Evolutionary conservation across 441 rosid species (phyloP).

Genomic region (Raphanus hybrid): DNA sequence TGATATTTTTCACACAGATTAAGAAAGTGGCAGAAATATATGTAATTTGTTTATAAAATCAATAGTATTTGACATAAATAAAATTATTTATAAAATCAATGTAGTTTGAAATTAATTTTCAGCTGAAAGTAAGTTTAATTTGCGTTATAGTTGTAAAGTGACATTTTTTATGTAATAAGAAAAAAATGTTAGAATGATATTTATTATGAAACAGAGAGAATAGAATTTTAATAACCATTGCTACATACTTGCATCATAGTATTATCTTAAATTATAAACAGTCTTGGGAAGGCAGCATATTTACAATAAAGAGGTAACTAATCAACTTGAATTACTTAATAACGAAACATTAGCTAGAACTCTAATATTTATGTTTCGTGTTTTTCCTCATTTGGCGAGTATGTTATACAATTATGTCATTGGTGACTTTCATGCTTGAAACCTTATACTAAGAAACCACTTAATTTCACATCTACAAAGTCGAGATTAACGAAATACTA

Average conservation of each 20-base stretch:
- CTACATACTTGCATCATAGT: neutral
- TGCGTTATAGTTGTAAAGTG: too few species aligned
- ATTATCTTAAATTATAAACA: neutral
- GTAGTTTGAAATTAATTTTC: too few species aligned
- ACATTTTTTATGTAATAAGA: too few species aligned
- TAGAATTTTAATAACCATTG: neutral
- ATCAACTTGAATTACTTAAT: conserved; percentile 25
- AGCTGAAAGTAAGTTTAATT: too few species aligned
- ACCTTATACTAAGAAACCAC: conserved; percentile 27
- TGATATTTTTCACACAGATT: too few species aligned
- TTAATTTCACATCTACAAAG: neutral
- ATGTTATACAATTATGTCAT: conserved; percentile 2
- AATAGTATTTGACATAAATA: too few species aligned
- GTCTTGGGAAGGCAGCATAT: conserved; percentile 14
- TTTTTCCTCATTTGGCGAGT: conserved; percentile 15
- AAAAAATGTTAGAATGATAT: too few species aligned
- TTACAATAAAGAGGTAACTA: conserved; percentile 28
- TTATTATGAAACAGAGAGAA: too few species aligned
- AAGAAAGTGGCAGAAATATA: too few species aligned
- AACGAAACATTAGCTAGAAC: conserved; percentile 11
- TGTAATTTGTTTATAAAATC: too few species aligned
- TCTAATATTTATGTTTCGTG: conserved; percentile 22
- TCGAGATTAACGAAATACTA: neutral
- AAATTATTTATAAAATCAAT: too few species aligned
- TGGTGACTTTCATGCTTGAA: conserved; percentile 28